Percentiles rank a stretch among this genome's conserved stretches.
These are phyloP conservation scores for Petrea volubilis DNA, from an alignment of 257 asterid genomes.

Conservation along the genomic window DNA sequence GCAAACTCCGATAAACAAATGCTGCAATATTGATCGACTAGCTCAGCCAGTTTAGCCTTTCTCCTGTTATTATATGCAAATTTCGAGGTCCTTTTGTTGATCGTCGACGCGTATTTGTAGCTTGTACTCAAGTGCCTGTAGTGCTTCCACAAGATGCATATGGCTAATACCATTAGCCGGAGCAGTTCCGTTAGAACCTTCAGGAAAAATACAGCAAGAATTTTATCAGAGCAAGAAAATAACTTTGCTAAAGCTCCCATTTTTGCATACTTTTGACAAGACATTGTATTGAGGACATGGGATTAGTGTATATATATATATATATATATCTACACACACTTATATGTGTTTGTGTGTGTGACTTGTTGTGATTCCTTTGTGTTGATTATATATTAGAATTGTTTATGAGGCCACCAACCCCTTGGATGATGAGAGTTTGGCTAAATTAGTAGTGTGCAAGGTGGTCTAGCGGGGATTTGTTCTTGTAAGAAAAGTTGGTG, in stretches of 20 bases:
- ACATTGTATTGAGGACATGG: too few relatives aligned
- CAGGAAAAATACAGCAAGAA: slow-evolving; percentile 5
- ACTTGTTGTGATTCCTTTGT: neutral
- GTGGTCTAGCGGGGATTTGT: neutral
- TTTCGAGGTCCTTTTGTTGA: slow-evolving; percentile 34
- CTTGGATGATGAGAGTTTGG: neutral
- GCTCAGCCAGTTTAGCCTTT: neutral
- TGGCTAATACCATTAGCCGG: slow-evolving; percentile 17
- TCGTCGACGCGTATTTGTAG: slow-evolving; percentile 25
- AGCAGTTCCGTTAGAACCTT: slow-evolving; percentile 31
- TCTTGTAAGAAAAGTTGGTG: slow-evolving; percentile 22
- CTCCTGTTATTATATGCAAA: slow-evolving; percentile 27
- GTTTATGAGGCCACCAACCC: slow-evolving; percentile 25
- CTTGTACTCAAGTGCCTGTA: neutral
- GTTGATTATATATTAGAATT: neutral
- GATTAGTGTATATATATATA: neutral
- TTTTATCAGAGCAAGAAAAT: slow-evolving; percentile 20
- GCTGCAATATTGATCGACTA: slow-evolving; percentile 19
- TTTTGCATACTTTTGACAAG: too few relatives aligned
- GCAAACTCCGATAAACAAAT: slow-evolving; percentile 41
- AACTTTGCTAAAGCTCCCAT: slow-evolving; percentile 39
- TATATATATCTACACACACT: too few relatives aligned
- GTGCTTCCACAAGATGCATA: slow-evolving; percentile 16
- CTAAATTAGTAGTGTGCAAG: neutral
- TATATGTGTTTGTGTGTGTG: too few relatives aligned